Percentiles rank a stretch among this genome's conserved stretches.
Conservation (phyloP, 352 stramenopile species). For the Peronospora farinosa region DNA sequence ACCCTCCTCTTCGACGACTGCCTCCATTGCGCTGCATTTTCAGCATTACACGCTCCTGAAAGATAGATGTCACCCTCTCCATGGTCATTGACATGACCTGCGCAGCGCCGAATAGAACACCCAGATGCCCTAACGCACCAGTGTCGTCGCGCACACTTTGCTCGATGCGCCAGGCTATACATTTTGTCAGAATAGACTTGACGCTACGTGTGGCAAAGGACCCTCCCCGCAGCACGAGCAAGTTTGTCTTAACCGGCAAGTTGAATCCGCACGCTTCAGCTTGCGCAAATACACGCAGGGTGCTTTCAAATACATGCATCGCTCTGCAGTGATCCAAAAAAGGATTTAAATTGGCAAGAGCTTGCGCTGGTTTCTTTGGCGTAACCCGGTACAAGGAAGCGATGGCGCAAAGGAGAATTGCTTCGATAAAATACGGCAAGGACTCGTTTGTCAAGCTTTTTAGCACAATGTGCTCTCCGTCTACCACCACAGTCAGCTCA, state of each 20-base stretch:
- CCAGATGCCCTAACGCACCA: slow-evolving; percentile 40
- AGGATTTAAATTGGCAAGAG: slow-evolving; percentile 18
- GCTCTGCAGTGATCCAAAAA: slow-evolving; percentile 41
- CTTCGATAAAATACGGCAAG: slow-evolving; percentile 54
- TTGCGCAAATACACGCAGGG: slow-evolving; percentile 37
- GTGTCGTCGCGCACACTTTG: slow-evolving; percentile 26
- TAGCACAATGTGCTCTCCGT: slow-evolving; percentile 57
- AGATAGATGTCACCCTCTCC: slow-evolving; percentile 36
- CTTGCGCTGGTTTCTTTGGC: slow-evolving; percentile 22
- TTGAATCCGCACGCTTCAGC: slow-evolving; percentile 51
- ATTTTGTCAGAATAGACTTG: slow-evolving; percentile 35
- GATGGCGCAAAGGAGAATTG: slow-evolving; percentile 43
- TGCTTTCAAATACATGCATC: slow-evolving; percentile 38
- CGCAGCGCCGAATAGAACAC: slow-evolving; percentile 34
- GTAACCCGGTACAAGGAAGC: slow-evolving; percentile 39
- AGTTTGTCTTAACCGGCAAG: slow-evolving; percentile 46
- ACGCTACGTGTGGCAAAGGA: slow-evolving; percentile 34
- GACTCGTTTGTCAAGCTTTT: slow-evolving; percentile 62
- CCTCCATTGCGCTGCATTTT: slow-evolving; percentile 55
- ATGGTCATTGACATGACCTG: slow-evolving; percentile 33
- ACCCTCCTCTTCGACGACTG: slow-evolving; percentile 29
- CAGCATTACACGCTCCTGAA: slow-evolving; percentile 56
- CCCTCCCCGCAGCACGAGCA: slow-evolving; percentile 35
- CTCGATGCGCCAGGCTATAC: slow-evolving; percentile 42
- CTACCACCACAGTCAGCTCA: slow-evolving; percentile 25